These are phyloP conservation scores for Exophiala bonariae DNA, from an alignment of 2,329 filamentous ascomycete genomes.

Conservation along the genomic window DNA sequence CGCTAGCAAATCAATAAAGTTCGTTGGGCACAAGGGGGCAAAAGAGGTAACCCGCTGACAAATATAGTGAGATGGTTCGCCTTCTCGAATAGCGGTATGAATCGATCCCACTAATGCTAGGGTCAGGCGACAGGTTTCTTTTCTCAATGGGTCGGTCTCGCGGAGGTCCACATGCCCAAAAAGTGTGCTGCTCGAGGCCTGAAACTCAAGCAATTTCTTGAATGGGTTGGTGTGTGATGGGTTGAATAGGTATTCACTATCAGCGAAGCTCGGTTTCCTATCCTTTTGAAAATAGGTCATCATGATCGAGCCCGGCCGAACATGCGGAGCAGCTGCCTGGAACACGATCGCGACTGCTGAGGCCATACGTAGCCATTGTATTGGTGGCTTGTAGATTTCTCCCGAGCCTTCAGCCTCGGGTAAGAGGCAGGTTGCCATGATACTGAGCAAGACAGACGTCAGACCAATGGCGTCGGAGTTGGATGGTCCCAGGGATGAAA, in stretches of 20 bases:
- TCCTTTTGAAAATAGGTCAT: constrained; percentile 27
- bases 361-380: constrained; percentile 35
- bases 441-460: constrained; percentile 30
- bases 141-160: background rate
- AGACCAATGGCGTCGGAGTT: constrained; percentile 33
- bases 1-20: constrained; percentile 32
- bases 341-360: constrained; percentile 30
- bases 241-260: constrained; percentile 23
- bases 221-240: constrained; percentile 28
- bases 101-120: constrained; percentile 31
- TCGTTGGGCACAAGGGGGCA: constrained; percentile 30
- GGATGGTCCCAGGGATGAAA: constrained; percentile 25
- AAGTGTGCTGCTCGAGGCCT: background rate
- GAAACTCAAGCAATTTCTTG: constrained; percentile 3
- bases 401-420: constrained; percentile 30
- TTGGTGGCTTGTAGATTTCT: constrained; percentile 31
- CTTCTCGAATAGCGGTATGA: constrained; percentile 26
- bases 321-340: constrained; percentile 20
- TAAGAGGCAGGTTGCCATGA: constrained; percentile 28
- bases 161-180: background rate
- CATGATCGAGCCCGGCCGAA: constrained; percentile 25
- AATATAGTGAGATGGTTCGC: constrained; percentile 28
- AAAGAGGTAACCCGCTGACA: constrained; percentile 33
- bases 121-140: constrained; percentile 20
- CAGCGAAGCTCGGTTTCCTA: constrained; percentile 23